Evolutionary conservation across 2,329 filamentous ascomycete genomes (phyloP).

Genomic region (Fusarium albosuccineum): DNA sequence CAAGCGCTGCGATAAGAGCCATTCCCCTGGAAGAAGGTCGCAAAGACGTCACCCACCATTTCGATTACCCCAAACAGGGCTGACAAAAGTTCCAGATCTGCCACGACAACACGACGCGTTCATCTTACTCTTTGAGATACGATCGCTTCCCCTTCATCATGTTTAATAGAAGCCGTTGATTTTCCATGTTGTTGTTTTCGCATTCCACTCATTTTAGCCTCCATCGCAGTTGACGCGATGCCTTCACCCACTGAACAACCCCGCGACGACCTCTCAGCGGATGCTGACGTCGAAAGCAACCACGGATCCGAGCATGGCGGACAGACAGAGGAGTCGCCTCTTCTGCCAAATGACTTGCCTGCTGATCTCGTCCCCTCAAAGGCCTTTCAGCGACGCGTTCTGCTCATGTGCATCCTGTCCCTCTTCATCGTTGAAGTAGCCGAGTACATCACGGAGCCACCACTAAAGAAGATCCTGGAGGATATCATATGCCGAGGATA

Average conservation of each 20-base stretch:
- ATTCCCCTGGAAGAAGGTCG: conserved; percentile 3
- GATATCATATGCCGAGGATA: conserved; percentile 65
- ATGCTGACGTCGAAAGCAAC: conserved; percentile 29
- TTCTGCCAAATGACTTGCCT: conserved; percentile 40
- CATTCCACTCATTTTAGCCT: background rate
- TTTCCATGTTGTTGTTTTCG: background rate
- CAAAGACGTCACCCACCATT: conserved; percentile 24
- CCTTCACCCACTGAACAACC: background rate
- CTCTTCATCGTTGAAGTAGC: conserved; percentile 60
- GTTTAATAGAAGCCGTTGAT: background rate
- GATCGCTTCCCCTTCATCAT: conserved; percentile 17
- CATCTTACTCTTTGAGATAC: background rate
- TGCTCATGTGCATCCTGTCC: conserved; percentile 52
- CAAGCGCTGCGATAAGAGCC: conserved; percentile 5
- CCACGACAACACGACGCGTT: conserved; percentile 7
- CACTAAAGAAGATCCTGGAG: conserved; percentile 65
- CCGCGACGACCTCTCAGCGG: background rate
- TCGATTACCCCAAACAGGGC: conserved; percentile 21
- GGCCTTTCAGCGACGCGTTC: conserved; percentile 47
- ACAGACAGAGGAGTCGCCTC: conserved; percentile 36
- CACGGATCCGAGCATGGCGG: conserved; percentile 6
- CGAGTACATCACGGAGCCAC: conserved; percentile 54
- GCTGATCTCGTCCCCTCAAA: conserved; percentile 39
- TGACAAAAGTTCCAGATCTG: conserved; percentile 35
- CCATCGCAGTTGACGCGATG: conserved; percentile 1